Conservation (phyloP, 208 protist genomes). For the Balamuthia mandrillaris region DNA sequence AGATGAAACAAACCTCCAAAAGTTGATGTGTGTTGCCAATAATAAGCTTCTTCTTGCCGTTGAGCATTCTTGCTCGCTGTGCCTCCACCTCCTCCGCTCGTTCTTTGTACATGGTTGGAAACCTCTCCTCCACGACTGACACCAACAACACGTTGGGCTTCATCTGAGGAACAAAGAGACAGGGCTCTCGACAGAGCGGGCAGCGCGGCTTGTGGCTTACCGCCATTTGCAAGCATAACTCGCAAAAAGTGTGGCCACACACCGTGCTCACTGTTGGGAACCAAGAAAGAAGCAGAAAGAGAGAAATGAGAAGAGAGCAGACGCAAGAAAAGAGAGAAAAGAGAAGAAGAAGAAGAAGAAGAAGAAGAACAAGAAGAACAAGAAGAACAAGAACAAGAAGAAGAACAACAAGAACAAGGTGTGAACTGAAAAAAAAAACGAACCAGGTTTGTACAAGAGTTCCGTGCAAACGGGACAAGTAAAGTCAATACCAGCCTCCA, state of each 20-base stretch:
- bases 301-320: background rate
- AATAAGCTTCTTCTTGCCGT: slow-evolving; percentile 35
- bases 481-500: background rate
- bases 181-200: slow-evolving; percentile 4
- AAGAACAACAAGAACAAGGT: no score
- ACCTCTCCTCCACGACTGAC: slow-evolving; percentile 8
- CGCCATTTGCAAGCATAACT: background rate
- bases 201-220: background rate
- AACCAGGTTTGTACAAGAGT: slow-evolving; percentile 12
- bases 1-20: background rate
- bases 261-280: background rate
- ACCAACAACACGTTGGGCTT: background rate
- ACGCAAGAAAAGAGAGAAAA: no score
- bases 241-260: slow-evolving; percentile 7
- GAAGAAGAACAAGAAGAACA: no score
- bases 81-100: slow-evolving; percentile 5
- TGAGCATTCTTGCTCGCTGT: background rate
- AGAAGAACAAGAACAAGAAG: no score
- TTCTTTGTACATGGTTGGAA: background rate
- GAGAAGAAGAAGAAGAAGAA: no score
- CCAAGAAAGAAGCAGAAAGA: background rate
- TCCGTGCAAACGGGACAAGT: slow-evolving; percentile 12
- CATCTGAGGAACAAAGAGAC: background rate
- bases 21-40: slow-evolving; percentile 22
- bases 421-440: no score